Conservation (phyloP, 169 alveolate genomes). For the Sarcocystis neurona region DNA sequence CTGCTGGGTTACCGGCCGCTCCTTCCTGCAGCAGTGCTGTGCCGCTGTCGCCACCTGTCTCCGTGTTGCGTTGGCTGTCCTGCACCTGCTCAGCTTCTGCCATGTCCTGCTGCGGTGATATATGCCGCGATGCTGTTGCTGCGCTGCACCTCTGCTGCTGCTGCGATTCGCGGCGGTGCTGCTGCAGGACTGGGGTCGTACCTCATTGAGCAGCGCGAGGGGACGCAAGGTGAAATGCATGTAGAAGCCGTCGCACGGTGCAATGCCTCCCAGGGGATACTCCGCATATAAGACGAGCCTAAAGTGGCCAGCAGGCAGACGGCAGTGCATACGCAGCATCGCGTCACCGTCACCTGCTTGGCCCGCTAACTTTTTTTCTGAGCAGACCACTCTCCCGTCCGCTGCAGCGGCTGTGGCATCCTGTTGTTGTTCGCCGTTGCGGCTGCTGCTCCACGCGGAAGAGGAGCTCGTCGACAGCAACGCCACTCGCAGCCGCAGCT, state of each 20-base stretch:
- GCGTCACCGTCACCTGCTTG: not conserved
- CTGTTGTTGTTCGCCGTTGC: no score
- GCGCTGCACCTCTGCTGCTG: not conserved
- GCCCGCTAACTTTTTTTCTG: not conserved
- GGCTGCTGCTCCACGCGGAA: no score
- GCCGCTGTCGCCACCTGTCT: no score
- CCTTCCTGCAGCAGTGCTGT: no score
- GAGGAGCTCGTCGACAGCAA: no score
- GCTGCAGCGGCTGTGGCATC: not conserved
- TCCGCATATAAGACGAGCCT: constrained; percentile 20
- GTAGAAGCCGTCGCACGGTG: constrained; percentile 64
- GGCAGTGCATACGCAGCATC: not conserved
- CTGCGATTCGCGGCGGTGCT: not conserved
- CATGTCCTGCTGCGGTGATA: no score
- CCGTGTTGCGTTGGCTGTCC: no score
- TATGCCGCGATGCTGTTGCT: not conserved
- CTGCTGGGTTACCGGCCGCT: no score
- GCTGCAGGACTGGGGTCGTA: not conserved
- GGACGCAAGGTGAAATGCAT: constrained; percentile 47
- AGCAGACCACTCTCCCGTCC: not conserved
- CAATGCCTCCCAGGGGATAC: constrained; percentile 62
- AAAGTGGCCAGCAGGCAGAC: constrained; percentile 32
- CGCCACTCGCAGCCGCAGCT: not conserved
- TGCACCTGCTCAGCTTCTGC: no score
- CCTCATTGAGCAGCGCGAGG: constrained; percentile 35